Evolutionary conservation across 225 moss, liverwort and hornwort genomes (phyloP).

Genomic region (Climacium dendroides): DNA sequence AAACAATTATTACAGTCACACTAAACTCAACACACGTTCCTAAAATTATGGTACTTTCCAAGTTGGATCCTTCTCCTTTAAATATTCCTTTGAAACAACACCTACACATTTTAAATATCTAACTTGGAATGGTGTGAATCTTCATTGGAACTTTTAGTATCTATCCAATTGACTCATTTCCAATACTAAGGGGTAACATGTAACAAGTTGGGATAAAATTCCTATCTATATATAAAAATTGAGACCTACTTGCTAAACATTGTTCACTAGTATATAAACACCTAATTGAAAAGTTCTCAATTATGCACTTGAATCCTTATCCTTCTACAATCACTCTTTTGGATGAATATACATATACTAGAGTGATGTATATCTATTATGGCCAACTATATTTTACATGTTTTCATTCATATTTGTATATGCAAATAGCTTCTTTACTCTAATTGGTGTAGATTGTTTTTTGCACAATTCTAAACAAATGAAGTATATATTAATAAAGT

Average conservation of each 20-base stretch:
- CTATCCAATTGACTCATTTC: background rate
- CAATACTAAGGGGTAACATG: background rate
- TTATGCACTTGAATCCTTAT: background rate
- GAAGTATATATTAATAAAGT: background rate
- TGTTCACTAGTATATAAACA: background rate
- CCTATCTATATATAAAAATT: too few species aligned
- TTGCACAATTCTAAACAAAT: rapidly evolving
- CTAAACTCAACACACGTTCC: rapidly evolving
- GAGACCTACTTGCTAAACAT: background rate
- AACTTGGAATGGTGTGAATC: background rate
- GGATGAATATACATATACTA: background rate
- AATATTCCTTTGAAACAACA: background rate
- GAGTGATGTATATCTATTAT: too few species aligned
- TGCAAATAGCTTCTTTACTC: background rate
- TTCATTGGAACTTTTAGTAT: background rate
- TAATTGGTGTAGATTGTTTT: background rate
- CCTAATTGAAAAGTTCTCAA: background rate
- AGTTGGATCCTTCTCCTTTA: background rate
- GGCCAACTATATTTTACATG: background rate
- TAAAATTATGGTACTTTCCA: background rate
- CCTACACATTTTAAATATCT: rapidly evolving
- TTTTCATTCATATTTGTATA: background rate
- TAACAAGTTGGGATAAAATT: background rate
- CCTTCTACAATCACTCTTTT: background rate
- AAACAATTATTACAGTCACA: background rate